Base-by-base conservation (phyloP, 2,329 filamentous ascomycete species). In the Colletotrichum tropicale region DNA sequence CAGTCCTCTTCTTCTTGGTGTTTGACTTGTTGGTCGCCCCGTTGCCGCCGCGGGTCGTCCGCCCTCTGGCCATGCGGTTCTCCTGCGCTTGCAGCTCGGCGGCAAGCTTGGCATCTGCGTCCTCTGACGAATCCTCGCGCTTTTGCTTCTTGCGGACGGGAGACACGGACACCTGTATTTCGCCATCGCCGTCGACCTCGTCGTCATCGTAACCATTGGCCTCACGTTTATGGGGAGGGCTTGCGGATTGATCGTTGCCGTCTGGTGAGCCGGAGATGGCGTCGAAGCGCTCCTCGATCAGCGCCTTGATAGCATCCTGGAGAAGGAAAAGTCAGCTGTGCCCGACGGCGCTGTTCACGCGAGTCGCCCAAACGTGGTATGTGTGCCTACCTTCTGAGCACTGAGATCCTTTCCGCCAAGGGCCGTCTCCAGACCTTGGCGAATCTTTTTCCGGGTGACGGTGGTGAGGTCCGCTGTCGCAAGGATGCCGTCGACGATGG, bases 1-100 rank as follows among this genome's bases (percentile, higher is more conserved):
- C 83, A 82, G 90, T 91, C 85, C 93, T 93, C 86, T 94, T 94
- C 85, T 94, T 94, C 66, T 67, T 67, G 28, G 65, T 28, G 88
- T 62, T 87, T 13, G 84, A 80, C 80, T 88, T 87, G 71, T 89
- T 85, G 77, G 89, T 87, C 82, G 92, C 91, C 78, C 91, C 91
- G 30, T 74, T 76, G 13, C 93, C 94, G 8, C 95, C 95, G 60
- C 96, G 91, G 5, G 96, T 98, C 21, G 94, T 91, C 70, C 95
- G 90, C 65, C 92, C 92, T 58, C 92, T 88, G 4, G 87, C 88
- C 66, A 90, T 86, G 75, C 92, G 89, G 84, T 98, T 98, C 86
- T 98, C 95, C 84, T 98, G 95, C 0, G 96, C 96, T 85, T 99
- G 97, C 43, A 99, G 89, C 83, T 94, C 92, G 18, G 96, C 96